Conservation (phyloP, 345 rosid species). For the Brassica incana region DNA sequence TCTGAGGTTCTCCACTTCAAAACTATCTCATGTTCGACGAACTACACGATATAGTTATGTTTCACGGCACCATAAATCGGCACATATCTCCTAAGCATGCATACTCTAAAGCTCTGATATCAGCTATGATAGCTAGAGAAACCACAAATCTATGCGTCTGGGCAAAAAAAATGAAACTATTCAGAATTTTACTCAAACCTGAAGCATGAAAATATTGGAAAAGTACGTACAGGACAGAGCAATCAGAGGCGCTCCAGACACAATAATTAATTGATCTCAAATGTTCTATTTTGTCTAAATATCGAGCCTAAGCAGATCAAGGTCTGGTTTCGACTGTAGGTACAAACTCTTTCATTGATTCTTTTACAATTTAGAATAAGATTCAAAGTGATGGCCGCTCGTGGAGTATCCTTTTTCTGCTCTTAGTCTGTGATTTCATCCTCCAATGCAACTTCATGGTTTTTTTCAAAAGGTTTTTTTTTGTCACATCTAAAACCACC, state of each 20-base stretch:
- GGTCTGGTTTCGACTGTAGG: too few species aligned
- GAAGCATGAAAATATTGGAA: neutral
- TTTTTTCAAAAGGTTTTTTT: too few species aligned
- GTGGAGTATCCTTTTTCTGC: too few species aligned
- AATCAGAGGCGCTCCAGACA: neutral
- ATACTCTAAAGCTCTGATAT: neutral
- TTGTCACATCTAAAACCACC: too few species aligned
- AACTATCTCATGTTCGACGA: conserved; percentile 33
- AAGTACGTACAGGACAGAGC: neutral
- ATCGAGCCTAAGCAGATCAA: too few species aligned
- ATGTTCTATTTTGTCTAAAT: neutral
- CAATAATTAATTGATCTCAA: neutral
- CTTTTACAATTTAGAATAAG: too few species aligned
- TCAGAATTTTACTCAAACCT: neutral
- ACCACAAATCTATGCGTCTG: neutral
- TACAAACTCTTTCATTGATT: too few species aligned
- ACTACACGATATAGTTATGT: neutral
- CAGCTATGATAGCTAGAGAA: neutral
- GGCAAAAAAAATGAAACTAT: neutral
- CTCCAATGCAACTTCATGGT: too few species aligned
- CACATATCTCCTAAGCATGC: neutral
- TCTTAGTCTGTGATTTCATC: too few species aligned
- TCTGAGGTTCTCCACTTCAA: conserved; percentile 62
- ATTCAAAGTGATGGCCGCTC: too few species aligned
- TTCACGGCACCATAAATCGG: neutral